Evolutionary conservation across 192 early-diverging fungal genomes (phyloP), one percentile per base, ranked within the genome.

Genomic region (Radiomyces spectabilis): DNA sequence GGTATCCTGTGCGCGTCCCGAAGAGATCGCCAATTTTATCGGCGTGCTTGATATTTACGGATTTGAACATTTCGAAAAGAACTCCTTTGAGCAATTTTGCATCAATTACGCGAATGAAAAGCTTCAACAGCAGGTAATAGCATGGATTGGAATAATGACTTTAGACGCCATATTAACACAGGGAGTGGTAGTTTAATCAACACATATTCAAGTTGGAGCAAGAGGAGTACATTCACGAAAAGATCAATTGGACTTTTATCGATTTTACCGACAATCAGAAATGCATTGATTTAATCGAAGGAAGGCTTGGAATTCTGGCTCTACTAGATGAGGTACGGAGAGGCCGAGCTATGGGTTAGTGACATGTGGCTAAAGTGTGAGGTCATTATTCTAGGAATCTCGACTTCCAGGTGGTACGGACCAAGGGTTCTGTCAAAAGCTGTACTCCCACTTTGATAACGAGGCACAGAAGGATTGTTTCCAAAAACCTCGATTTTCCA

Each of bases 31-130:
- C 6, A 74, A 69, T 22, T 99, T 99, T 57, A 99, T 99, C 63
- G 96, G 96, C 77, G 96, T 99, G 3, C 75, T 99, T 44, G 96
- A 99, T 83, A 99, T 99, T 60, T 99, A 97, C 59, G 96, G 92
- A 42, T 99, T 99, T 68, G 96, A 99, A 68, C 94, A 99, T 67
- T 99, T 99, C 69, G 88, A 92, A 74, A 96, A 94, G 78, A 99
- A 99, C 77, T 97, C 95, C 12, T 99, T 99, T 55, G 96, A 99
- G 75, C 96, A 99, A 79, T 99, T 97, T 72, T 99, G 96, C 80
- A 96, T 99, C 61, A 89, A 92, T 72, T 91, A 89, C 62, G 87
- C 94, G 51, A 95, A 95, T 73, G 97, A 99, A 68, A 99, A 99
- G 72, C 74, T 99, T 48, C 97, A 99, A 71, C 94, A 97, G 73